Conservation (phyloP, 2,329 filamentous ascomycete species). For the Monosporascus cannonballus region DNA sequence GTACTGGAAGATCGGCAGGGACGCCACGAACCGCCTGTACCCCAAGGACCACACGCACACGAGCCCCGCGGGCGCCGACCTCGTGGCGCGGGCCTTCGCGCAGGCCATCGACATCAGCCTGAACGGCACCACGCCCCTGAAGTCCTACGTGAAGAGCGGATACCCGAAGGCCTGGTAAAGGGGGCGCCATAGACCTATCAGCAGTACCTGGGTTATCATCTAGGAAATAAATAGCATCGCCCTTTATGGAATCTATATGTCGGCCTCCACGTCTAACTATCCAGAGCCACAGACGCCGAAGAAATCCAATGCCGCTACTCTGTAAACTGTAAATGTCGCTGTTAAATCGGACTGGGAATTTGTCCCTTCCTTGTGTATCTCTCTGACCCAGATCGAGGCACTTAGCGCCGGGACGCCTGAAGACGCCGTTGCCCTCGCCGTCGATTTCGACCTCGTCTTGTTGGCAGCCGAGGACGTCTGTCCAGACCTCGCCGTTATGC, state of each 20-base stretch:
- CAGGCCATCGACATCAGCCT: conserved; percentile 34
- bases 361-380: conserved; percentile 12
- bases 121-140: conserved; percentile 19
- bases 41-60: conserved; percentile 59
- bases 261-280: no score
- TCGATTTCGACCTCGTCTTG: conserved; percentile 52
- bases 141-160: conserved; percentile 7
- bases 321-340: no score
- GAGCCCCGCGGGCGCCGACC: conserved; percentile 44
- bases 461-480: conserved; percentile 54
- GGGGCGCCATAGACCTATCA: no score
- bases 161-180: neutral
- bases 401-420: conserved; percentile 36
- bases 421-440: conserved; percentile 52
- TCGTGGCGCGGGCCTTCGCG: conserved; percentile 50
- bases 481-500: conserved; percentile 58
- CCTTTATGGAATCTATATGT: no score
- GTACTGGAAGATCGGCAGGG: conserved; percentile 40
- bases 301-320: no score
- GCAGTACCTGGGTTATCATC: no score
- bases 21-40: conserved; percentile 43
- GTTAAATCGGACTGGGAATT: conserved; percentile 3
- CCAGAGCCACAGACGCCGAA: no score
- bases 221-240: no score
- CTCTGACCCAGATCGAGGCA: conserved; percentile 14